Conservation (phyloP, 352 stramenopile species). For the Phytopythium sindhum region DNA sequence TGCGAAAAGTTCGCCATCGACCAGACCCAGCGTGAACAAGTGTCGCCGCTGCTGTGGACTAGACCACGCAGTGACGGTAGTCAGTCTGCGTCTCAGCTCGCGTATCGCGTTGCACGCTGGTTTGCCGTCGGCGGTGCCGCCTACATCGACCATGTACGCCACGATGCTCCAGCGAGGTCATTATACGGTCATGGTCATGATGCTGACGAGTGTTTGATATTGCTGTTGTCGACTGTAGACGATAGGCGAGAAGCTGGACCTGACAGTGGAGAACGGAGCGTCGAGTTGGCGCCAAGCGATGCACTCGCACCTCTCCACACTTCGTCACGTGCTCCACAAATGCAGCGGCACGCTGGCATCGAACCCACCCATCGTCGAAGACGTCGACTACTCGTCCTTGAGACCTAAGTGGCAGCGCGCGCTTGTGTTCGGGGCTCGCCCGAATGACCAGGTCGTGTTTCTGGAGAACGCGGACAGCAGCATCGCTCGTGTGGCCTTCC, state of each 20-base stretch:
- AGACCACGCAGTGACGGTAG: background rate
- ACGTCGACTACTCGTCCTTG: conserved; percentile 4
- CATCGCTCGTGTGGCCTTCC: conserved; percentile 30
- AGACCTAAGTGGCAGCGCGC: conserved; percentile 28
- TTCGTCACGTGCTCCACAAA: conserved; percentile 50
- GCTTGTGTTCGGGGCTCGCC: conserved; percentile 37
- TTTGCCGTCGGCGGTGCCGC: conserved; percentile 58
- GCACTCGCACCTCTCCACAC: conserved; percentile 11
- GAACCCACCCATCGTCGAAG: conserved; percentile 16
- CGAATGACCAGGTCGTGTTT: conserved; percentile 32
- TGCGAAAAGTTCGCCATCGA: conserved; percentile 51
- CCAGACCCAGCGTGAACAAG: conserved; percentile 27
- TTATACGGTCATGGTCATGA: background rate
- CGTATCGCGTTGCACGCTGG: conserved; percentile 63
- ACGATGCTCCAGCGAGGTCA: background rate
- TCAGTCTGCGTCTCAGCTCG: conserved; percentile 20
- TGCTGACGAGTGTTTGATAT: background rate
- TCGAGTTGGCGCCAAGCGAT: background rate
- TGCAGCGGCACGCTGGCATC: conserved; percentile 54
- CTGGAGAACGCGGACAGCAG: conserved; percentile 46
- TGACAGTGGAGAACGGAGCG: background rate
- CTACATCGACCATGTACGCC: conserved; percentile 74
- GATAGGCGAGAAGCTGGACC: background rate
- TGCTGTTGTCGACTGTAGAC: background rate
- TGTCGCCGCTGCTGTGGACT: conserved; percentile 67